phyloP scores from a whole-genome alignment of 441 rosid genomes.

The California macrophylla region DNA sequence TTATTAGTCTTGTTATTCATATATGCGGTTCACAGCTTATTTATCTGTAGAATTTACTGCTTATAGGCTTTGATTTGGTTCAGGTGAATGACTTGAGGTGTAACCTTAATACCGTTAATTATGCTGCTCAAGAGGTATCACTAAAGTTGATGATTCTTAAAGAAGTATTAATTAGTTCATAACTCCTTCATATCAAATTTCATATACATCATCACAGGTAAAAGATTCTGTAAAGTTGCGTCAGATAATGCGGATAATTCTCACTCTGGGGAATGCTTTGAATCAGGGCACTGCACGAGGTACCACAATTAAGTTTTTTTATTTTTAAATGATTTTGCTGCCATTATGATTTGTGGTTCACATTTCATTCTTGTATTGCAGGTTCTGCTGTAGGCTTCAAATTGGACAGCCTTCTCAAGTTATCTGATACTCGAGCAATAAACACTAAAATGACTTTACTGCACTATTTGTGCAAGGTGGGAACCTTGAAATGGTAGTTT shows the following conservation, averaged over 20 bases:
- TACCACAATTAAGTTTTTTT: slow-evolving; percentile 18
- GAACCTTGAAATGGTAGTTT: background rate
- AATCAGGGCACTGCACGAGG: slow-evolving; percentile 98
- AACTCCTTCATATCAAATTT: slow-evolving; percentile 14
- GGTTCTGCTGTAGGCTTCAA: slow-evolving; percentile 2
- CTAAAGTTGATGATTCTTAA: slow-evolving; percentile 11
- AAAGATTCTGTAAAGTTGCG: slow-evolving; percentile 83
- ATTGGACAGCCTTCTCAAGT: slow-evolving; percentile 5
- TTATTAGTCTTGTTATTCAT: slow-evolving; percentile 7
- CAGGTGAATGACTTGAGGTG: slow-evolving; percentile 77
- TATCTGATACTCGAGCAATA: slow-evolving; percentile 1
- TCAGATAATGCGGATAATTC: slow-evolving; percentile 93
- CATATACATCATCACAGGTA: slow-evolving; percentile 41
- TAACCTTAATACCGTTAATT: slow-evolving; percentile 57
- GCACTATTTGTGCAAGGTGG: slow-evolving; percentile 1
- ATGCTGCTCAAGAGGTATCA: slow-evolving; percentile 70
- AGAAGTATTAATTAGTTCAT: slow-evolving; percentile 10
- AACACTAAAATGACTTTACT: background rate
- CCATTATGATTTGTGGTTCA: slow-evolving; percentile 5
- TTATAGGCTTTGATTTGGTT: slow-evolving; percentile 14
- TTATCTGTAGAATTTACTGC: background rate
- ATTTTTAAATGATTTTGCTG: background rate
- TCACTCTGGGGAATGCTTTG: slow-evolving; percentile 89
- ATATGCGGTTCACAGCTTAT: background rate
- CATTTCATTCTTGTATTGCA: slow-evolving; percentile 23